Percentiles rank a stretch among this genome's conserved stretches.
phyloP scores from a whole-genome alignment of 192 early-diverging fungal species.

The Cetraspora pellucida region DNA sequence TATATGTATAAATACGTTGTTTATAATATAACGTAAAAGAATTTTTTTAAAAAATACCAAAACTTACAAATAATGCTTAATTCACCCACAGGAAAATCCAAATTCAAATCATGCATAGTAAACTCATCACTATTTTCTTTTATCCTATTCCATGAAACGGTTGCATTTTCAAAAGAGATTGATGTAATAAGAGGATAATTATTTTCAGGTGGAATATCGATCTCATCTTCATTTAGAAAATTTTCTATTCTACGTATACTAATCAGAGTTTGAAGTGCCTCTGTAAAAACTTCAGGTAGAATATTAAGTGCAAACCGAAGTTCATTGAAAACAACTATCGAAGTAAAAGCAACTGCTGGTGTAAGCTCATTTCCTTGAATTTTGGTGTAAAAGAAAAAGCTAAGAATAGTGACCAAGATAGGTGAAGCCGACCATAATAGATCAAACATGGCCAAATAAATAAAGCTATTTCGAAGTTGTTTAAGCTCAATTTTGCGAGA shows the following conservation, averaged over 20 bases:
- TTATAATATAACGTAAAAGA: background rate
- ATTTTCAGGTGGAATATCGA: conserved; percentile 35
- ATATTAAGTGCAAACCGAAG: conserved; percentile 66
- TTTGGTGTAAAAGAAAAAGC: conserved; percentile 62
- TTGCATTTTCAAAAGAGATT: conserved; percentile 53
- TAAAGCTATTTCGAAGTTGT: conserved; percentile 37
- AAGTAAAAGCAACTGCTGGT: conserved; percentile 54
- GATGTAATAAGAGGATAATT: background rate
- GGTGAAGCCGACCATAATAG: conserved; percentile 62
- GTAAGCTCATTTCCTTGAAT: conserved; percentile 52
- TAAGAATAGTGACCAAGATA: conserved; percentile 59
- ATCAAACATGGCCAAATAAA: conserved; percentile 36
- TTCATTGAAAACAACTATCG: conserved; percentile 70
- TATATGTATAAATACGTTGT: background rate
- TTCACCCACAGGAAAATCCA: conserved; percentile 70
- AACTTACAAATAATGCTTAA: conserved; percentile 68
- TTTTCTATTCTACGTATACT: conserved; percentile 69
- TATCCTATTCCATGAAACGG: conserved; percentile 53
- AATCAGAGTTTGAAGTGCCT: conserved; percentile 58
- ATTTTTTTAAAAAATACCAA: too few species aligned
- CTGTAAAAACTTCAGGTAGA: conserved; percentile 61
- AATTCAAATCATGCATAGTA: conserved; percentile 61
- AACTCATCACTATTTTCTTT: conserved; percentile 42
- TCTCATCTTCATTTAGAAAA: conserved; percentile 76
- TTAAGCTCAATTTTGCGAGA: conserved; percentile 44